A percentile compares a stretch with the other conserved stretches of the same genome.
Evolutionary conservation across 2,329 filamentous ascomycete species (phyloP).

Genomic region (Polytolypa hystricis): DNA sequence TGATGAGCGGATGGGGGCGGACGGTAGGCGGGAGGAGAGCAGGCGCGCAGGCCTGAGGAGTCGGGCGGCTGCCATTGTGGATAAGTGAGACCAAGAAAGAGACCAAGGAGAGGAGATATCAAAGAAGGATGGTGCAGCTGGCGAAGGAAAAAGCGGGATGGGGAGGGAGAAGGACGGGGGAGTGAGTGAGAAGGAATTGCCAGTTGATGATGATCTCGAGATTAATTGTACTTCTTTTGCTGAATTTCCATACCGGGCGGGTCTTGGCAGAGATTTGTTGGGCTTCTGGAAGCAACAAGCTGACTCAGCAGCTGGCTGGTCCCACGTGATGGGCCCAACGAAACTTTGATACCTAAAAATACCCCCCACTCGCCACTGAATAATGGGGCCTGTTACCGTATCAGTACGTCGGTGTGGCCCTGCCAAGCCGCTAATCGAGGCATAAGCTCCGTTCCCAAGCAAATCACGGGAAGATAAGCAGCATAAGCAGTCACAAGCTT

Average conservation of each 20-base stretch:
- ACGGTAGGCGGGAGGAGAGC: constrained; percentile 43
- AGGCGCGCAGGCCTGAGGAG: constrained; percentile 55
- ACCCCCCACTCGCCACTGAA: too few species aligned
- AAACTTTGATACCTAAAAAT: background rate
- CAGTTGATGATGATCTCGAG: too few species aligned
- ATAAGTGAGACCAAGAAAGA: constrained; percentile 29
- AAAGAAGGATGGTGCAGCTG: constrained; percentile 43
- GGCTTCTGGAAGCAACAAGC: constrained; percentile 1
- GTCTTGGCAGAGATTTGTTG: constrained; percentile 3
- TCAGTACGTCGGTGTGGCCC: too few species aligned
- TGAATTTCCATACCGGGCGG: constrained; percentile 1
- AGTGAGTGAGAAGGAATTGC: background rate
- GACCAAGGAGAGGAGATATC: constrained; percentile 37
- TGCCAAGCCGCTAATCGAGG: too few species aligned
- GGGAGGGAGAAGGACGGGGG: too few species aligned
- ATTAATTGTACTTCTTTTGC: too few species aligned
- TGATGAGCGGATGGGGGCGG: constrained; percentile 42
- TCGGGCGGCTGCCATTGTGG: constrained; percentile 47
- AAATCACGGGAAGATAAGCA: too few species aligned
- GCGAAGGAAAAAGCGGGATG: constrained; percentile 43
- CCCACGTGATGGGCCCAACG: background rate
- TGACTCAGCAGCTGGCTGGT: constrained; percentile 1
- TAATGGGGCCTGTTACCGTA: too few species aligned
- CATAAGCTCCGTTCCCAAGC: too few species aligned
- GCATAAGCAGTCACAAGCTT: too few species aligned